A percentile compares a stretch with the other conserved stretches of the same genome.
phyloP scores from a whole-genome alignment of 2,329 filamentous ascomycete genomes.

The Monilinia fructicola region DNA sequence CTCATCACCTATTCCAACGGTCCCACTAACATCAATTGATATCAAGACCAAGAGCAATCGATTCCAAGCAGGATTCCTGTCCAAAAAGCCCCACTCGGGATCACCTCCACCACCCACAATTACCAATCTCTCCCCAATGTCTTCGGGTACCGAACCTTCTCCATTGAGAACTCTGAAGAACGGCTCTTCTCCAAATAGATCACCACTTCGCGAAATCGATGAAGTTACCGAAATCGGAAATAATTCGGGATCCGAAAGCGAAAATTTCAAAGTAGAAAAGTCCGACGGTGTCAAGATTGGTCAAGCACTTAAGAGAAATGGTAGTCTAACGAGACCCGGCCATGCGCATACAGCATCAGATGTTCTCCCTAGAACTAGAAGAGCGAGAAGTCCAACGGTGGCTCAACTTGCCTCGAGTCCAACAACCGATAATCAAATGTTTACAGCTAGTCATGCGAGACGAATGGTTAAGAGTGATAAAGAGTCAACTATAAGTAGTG shows the following conservation, averaged over 20 bases:
- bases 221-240: constrained; percentile 41
- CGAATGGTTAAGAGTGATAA: constrained; percentile 65
- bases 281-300: constrained; percentile 39
- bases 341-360: constrained; percentile 33
- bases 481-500: constrained; percentile 54
- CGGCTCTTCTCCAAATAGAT: constrained; percentile 49
- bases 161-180: constrained; percentile 54
- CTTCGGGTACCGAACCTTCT: constrained; percentile 53
- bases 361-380: constrained; percentile 30
- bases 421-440: constrained; percentile 59
- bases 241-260: constrained; percentile 41
- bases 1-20: constrained; percentile 55
- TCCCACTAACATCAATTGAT: constrained; percentile 58
- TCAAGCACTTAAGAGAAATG: constrained; percentile 37
- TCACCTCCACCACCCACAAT: constrained; percentile 64
- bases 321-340: constrained; percentile 35
- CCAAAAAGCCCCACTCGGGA: constrained; percentile 54
- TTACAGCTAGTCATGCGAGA: constrained; percentile 64
- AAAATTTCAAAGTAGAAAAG: constrained; percentile 36
- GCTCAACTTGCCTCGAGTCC: constrained; percentile 53
- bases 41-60: constrained; percentile 67
- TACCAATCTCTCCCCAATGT: constrained; percentile 54
- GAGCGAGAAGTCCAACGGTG: constrained; percentile 43
- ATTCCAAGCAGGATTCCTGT: constrained; percentile 86
- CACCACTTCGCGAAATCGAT: constrained; percentile 44